Conservation (phyloP, 176 grass and related monocot genomes). For the Musa beccarii region DNA sequence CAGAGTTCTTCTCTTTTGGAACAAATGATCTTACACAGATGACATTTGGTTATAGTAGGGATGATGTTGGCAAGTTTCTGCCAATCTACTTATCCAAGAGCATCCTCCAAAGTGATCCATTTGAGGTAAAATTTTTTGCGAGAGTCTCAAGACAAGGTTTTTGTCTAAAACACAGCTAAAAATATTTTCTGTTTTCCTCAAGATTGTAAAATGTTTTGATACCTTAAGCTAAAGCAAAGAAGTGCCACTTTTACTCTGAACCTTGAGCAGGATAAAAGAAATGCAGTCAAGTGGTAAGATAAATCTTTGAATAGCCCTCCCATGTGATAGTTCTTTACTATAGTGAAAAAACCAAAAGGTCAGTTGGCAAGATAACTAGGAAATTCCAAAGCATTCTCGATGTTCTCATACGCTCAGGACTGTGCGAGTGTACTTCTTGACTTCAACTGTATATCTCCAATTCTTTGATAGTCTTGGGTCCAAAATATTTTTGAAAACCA, state of each 20-base stretch:
- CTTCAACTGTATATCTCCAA: neutral
- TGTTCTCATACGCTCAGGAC: neutral
- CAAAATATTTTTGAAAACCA: neutral
- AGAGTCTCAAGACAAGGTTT: neutral
- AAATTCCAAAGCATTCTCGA: neutral
- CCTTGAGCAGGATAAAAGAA: neutral
- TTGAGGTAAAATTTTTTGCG: constrained; percentile 55
- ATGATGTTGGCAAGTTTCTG: constrained; percentile 92
- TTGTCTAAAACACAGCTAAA: no score
- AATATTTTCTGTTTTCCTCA: neutral
- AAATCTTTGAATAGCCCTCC: neutral
- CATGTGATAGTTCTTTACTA: neutral
- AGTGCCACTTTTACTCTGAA: neutral
- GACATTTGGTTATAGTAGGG: constrained; percentile 97
- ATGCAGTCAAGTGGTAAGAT: neutral
- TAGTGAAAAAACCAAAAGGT: neutral
- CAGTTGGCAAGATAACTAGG: no score
- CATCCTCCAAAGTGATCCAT: constrained; percentile 96
- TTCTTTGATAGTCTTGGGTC: neutral
- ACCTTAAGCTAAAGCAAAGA: neutral
- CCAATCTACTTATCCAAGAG: constrained; percentile 78
- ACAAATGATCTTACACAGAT: constrained; percentile 99
- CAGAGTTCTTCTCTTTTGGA: constrained; percentile 98
- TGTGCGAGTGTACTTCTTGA: neutral
- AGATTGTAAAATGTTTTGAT: neutral